Conservation (phyloP, 768 basidiomycete species). For the Hortiboletus campestris region DNA sequence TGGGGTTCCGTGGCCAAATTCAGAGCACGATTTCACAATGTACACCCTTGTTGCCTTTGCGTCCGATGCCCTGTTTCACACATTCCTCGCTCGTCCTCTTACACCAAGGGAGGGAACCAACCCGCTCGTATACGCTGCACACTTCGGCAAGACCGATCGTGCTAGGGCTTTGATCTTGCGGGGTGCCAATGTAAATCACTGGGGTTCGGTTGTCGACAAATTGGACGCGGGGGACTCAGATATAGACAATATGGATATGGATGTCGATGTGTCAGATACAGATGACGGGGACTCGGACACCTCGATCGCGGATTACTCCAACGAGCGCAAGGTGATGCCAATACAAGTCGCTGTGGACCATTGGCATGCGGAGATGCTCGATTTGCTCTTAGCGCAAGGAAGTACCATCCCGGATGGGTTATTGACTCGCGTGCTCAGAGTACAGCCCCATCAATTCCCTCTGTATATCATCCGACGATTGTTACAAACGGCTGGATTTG, state of each 20-base stretch:
- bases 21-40: background rate
- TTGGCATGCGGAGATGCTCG: conserved; percentile 1
- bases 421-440: background rate
- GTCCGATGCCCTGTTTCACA: background rate
- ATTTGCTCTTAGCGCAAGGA: conserved; percentile 3
- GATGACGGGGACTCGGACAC: background rate
- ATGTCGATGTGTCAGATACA: background rate
- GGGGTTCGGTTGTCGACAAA: background rate
- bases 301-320: background rate
- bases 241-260: background rate
- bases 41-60: conserved; percentile 10
- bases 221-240: background rate
- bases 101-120: background rate
- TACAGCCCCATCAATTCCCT: conserved; percentile 1
- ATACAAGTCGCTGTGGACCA: background rate
- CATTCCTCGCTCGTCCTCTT: background rate
- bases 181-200: background rate
- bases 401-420: background rate
- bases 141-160: background rate
- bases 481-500: background rate
- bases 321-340: background rate
- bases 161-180: background rate
- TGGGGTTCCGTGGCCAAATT: conserved; percentile 2
- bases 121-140: conserved; percentile 11
- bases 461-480: background rate